Conservation (phyloP, 2,329 filamentous ascomycete genomes). For the Botryotinia convoluta region DNA sequence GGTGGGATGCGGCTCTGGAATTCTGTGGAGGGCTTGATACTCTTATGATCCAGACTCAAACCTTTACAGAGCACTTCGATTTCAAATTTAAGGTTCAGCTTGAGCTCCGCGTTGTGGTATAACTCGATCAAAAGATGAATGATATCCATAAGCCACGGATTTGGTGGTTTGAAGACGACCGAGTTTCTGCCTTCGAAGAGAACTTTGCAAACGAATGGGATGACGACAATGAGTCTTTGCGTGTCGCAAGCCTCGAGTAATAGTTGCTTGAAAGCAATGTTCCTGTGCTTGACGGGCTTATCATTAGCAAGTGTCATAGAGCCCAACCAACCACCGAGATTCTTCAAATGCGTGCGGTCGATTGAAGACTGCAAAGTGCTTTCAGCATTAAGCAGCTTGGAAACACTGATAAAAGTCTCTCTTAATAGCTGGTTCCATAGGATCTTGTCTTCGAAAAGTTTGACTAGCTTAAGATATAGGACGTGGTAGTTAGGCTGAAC, state of each 20-base stretch:
- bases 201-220: slow-evolving; percentile 97
- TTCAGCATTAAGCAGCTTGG: slow-evolving; percentile 87
- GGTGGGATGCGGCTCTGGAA: slow-evolving; percentile 71
- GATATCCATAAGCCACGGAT: slow-evolving; percentile 98
- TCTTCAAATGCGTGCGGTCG: slow-evolving; percentile 87
- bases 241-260: slow-evolving; percentile 92
- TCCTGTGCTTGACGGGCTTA: slow-evolving; percentile 92
- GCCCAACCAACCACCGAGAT: slow-evolving; percentile 89
- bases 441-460: slow-evolving; percentile 72
- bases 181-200: slow-evolving; percentile 81
- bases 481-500: slow-evolving; percentile 96
- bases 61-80: slow-evolving; percentile 97
- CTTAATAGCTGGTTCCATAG: slow-evolving; percentile 88
- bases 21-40: slow-evolving; percentile 80
- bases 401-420: slow-evolving; percentile 85
- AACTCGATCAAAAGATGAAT: slow-evolving; percentile 87
- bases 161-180: slow-evolving; percentile 87
- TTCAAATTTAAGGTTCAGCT: slow-evolving; percentile 96
- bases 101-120: slow-evolving; percentile 88
- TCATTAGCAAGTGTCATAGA: slow-evolving; percentile 89
- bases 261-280: slow-evolving; percentile 95
- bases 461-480: slow-evolving; percentile 86
- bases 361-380: slow-evolving; percentile 78
- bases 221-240: slow-evolving; percentile 85
- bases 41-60: slow-evolving; percentile 86